Base-by-base conservation (phyloP, 2,329 filamentous ascomycete genomes). In the Fusarium tjaetaba region DNA sequence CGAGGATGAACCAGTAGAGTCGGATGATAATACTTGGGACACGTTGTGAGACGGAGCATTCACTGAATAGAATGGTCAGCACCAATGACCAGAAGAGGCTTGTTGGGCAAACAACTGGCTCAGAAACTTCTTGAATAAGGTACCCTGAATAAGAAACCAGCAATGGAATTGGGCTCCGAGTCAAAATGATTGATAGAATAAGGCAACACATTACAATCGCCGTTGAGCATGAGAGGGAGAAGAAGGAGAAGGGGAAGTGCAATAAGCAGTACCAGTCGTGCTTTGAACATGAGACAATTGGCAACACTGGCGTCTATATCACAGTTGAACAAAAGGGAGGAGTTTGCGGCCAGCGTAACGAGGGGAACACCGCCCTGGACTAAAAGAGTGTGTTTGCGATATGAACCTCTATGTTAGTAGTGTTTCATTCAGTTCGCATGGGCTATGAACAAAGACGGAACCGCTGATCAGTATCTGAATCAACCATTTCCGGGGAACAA, bases 1-100 rank as follows among this genome's bases (percentile, higher is more conserved):
- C 20, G 59, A 61, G 38, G 67, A 71, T 24, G 70, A 65, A 24
- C 30, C 55, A 5, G 63, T 73, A 53, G 70, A 71, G n/a, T 66
- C 58, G 14, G 70, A 58, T 26, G 70, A 62, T 13, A 45, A 65
- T 26, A 34, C 32, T 22, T 72, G 64, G 70, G 60, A 61, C 45
- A 34, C 24, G 10, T 24, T 59, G 7, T 72, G 16, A 72, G 51
- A 42, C 24, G 30, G 24, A 11, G 48, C 16, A 43, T 14, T 11
- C 10, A 18, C 10, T 30, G 20, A 46, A 18, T 16, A 11, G 20
- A 45, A 32, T 42, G 43, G 24, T 22, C 30, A 18, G 46, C 41
- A 36, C 13, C 28, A 48, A 24, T 41, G 22, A 20, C 9, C 11
- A 51, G n/a, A 24, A 30, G 48, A 49, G 30, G 26, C 26, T 53